phyloP scores from a whole-genome alignment of 2,329 filamentous ascomycete species.

The Aspergillus piperis region DNA sequence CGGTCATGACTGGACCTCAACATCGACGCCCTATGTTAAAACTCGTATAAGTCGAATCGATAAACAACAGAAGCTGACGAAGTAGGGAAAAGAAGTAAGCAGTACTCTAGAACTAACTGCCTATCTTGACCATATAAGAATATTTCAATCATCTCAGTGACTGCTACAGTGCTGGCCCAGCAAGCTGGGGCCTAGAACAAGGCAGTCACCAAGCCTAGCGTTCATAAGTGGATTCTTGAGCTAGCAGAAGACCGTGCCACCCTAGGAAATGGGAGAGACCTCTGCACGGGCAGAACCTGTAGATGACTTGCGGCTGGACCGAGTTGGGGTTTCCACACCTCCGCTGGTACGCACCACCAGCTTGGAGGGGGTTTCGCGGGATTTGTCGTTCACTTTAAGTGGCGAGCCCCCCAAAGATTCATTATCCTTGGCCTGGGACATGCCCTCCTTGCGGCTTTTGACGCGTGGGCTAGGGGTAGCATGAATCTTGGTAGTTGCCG shows the following conservation, averaged over 20 bases:
- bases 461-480: conserved; percentile 36
- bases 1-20: neutral
- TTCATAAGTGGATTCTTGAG: conserved; percentile 23
- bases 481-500: conserved; percentile 26
- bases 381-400: conserved; percentile 22
- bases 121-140: conserved; percentile 10
- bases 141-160: conserved; percentile 22
- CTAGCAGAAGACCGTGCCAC: conserved; percentile 20
- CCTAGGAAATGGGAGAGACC: conserved; percentile 19
- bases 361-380: conserved; percentile 21
- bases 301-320: conserved; percentile 29
- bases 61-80: neutral
- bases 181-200: conserved; percentile 19
- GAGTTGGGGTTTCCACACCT: conserved; percentile 24
- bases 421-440: conserved; percentile 26
- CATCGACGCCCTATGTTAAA: no score
- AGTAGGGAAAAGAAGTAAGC: neutral
- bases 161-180: conserved; percentile 7
- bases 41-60: neutral
- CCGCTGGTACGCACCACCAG: conserved; percentile 22
- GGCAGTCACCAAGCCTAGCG: conserved; percentile 21
- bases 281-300: conserved; percentile 20
- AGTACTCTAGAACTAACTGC: neutral
- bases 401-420: conserved; percentile 19
- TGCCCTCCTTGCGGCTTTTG: conserved; percentile 37